These are phyloP conservation scores for Rhinocladiella similis DNA, from an alignment of 2,329 filamentous ascomycete species.

Conservation along the genomic window DNA sequence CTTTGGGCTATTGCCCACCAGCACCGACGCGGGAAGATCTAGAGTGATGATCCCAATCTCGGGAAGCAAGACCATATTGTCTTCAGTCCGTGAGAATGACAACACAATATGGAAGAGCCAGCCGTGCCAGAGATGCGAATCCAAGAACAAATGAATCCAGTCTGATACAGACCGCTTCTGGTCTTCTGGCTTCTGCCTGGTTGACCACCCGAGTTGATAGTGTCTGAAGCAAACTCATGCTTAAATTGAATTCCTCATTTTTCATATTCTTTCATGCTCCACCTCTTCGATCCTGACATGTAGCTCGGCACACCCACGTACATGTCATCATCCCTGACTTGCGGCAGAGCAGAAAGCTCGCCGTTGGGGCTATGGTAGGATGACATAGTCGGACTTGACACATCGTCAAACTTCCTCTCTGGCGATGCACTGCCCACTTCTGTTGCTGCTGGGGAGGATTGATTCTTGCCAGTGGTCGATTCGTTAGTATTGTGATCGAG, in stretches of 20 bases:
- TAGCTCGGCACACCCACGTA: conserved; percentile 24
- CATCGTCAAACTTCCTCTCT: conserved; percentile 9
- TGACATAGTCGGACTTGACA: not conserved
- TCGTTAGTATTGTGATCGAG: not conserved
- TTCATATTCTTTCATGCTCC: conserved; percentile 27
- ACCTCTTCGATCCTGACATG: conserved; percentile 25
- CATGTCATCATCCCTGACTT: conserved; percentile 15
- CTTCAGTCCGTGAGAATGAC: too few relatives aligned
- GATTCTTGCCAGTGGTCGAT: conserved; percentile 1
- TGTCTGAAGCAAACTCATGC: not conserved
- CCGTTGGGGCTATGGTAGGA: not conserved
- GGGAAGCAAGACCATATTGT: too few relatives aligned
- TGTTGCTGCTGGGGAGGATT: conserved; percentile 13
- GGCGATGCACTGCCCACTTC: conserved; percentile 13
- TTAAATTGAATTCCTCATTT: conserved; percentile 1
- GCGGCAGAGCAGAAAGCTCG: conserved; percentile 20
- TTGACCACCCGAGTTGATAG: too few relatives aligned
- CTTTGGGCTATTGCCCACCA: too few relatives aligned
- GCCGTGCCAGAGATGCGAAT: too few relatives aligned
- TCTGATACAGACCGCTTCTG: too few relatives aligned
- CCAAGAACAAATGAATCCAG: too few relatives aligned
- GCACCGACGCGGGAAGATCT: too few relatives aligned
- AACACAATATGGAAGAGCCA: too few relatives aligned
- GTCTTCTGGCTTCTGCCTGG: too few relatives aligned
- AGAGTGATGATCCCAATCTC: too few relatives aligned